Conservation (phyloP, 2,329 filamentous ascomycete genomes). For the Colletotrichum karsti region DNA sequence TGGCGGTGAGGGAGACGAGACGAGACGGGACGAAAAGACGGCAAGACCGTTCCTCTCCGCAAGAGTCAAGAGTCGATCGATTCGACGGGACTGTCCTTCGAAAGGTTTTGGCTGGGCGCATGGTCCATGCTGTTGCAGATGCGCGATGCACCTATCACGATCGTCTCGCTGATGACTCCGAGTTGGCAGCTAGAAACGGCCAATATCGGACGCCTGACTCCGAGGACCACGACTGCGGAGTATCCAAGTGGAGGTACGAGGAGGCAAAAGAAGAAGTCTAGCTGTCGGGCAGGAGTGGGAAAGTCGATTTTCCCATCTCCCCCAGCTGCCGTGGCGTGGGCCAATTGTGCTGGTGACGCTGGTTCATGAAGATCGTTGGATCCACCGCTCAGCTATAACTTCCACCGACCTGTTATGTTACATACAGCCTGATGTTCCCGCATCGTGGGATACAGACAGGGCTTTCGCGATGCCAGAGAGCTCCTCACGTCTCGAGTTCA, state of each 20-base stretch:
- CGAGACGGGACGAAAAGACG: not conserved
- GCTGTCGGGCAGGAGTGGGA: conserved; percentile 8
- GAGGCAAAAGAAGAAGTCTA: not conserved
- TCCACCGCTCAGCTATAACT: conserved; percentile 6
- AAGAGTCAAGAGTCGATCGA: not conserved
- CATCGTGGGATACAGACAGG: conserved; percentile 1
- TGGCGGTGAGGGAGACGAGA: conserved; percentile 25
- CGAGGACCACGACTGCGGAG: conserved; percentile 21
- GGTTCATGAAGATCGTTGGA: conserved; percentile 23
- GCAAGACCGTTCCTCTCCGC: conserved; percentile 1
- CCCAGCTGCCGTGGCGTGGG: not conserved
- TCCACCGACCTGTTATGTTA: not conserved
- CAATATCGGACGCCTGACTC: conserved; percentile 3
- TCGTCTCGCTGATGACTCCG: conserved; percentile 10
- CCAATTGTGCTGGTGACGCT: conserved; percentile 2
- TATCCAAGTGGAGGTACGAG: conserved; percentile 13
- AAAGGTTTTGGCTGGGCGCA: not conserved
- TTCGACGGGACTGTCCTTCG: no score
- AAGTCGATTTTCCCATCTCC: conserved; percentile 19
- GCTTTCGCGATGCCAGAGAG: not conserved
- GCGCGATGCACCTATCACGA: conserved; percentile 12
- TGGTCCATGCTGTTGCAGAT: conserved; percentile 4
- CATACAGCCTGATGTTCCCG: not conserved
- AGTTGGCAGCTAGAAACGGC: not conserved
- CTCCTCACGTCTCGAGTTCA: not conserved